A percentile compares a stretch with the other conserved stretches of the same genome.
Conservation (phyloP, 352 stramenopile species). For the Phytophthora pisi region DNA sequence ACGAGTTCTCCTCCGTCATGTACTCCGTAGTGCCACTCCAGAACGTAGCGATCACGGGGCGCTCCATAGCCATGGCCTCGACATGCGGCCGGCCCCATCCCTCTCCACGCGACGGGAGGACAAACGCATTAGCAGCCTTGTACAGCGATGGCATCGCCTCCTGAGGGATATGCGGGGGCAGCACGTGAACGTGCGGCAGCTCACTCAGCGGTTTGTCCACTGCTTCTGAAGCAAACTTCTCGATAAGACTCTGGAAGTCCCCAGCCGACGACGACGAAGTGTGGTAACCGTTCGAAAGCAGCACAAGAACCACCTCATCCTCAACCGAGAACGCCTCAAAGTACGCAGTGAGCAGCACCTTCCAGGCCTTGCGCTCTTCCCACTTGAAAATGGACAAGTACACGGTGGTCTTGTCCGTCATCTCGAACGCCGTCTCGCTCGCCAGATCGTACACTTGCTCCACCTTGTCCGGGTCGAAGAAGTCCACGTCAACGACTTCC, state of each 20-base stretch:
- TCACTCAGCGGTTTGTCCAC: conserved; percentile 51
- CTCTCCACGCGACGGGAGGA: conserved; percentile 92
- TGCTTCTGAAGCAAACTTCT: conserved; percentile 55
- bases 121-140: conserved; percentile 81
- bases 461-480: conserved; percentile 77
- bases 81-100: conserved; percentile 94
- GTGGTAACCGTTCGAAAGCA: conserved; percentile 92
- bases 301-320: conserved; percentile 77
- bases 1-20: conserved; percentile 89
- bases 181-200: conserved; percentile 63
- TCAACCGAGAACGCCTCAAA: conserved; percentile 67
- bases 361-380: conserved; percentile 92
- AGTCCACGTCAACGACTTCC: conserved; percentile 90
- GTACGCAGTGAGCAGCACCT: conserved; percentile 87
- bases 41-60: conserved; percentile 91
- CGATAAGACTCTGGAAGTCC: conserved; percentile 64
- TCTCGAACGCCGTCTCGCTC: conserved; percentile 29
- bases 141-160: conserved; percentile 68
- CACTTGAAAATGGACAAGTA: conserved; percentile 96
- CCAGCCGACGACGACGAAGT: conserved; percentile 40
- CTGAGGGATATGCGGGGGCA: conserved; percentile 70
- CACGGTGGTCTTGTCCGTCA: conserved; percentile 64
- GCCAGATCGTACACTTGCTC: conserved; percentile 55
- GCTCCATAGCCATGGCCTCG: conserved; percentile 93
- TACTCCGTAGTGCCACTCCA: conserved; percentile 92